Base-by-base conservation (phyloP, 139 green algal genomes). In the Bryopsis sp. region DNA sequence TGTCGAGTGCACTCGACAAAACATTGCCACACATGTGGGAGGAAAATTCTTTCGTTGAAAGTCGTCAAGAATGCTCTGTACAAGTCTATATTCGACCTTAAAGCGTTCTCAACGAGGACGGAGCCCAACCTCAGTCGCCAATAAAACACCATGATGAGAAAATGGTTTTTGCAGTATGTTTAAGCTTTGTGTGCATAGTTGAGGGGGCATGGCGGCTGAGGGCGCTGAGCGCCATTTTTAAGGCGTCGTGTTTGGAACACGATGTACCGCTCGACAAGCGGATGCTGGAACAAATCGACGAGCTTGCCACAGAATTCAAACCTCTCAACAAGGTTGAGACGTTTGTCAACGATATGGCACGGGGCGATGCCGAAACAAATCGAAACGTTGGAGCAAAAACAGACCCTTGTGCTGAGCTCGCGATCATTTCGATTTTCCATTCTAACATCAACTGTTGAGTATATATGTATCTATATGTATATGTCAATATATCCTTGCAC, bases 401-500 rank as follows among this genome's bases (percentile, higher is more conserved):
- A 19, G 11, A 54, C 19, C 43, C 15, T 54, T 19, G 11, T 26
- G 11, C 15, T 11, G 15, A 19, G 11, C 43, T 54, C 15, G 11
- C 43, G 43, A 26, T 11, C 43, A 54, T 26, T 26, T 54, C 43
- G 43, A 54, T 54, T 26, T 19, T 54, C 15, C 11, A 54, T 54
- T 54, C 15, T 54, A 26, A 19, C 43, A 54, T 54, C 15, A 19
- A 54, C 43, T 19, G 19, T 54, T 26, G 43, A 26, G 19, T 54
- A 54, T 54, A 26, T 26, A 54, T 54, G 19, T 54, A 54, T 54
- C 11, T 54, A 54, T 54, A 54, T 54, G 19, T 54, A 54, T 54
- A 54, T 54, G 19, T 54, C 11, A 26, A 54, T 54, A 54, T 54
- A 54, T 54, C 11, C 19, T 26, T 54, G 19, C 19, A 54, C 19